phyloP scores from a whole-genome alignment of 2,329 filamentous ascomycete species.

The Aspergillus udagawae region DNA sequence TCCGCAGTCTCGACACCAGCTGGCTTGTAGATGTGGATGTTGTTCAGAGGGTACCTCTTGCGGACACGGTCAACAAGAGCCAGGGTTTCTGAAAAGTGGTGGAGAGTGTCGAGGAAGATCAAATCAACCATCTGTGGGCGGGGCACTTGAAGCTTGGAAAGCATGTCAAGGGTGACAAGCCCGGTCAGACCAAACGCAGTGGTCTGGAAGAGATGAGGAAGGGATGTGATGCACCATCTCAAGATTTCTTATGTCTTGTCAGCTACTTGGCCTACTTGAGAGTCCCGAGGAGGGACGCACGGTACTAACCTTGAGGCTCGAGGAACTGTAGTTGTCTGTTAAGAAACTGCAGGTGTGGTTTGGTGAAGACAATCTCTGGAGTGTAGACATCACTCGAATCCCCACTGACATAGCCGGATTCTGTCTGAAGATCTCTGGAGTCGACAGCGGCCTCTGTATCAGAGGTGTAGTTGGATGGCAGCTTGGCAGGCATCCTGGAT shows the following conservation, averaged over 20 bases:
- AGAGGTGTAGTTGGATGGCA: conserved; percentile 33
- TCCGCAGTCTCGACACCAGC: conserved; percentile 66
- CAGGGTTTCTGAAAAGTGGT: conserved; percentile 77
- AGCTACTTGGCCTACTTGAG: conserved; percentile 8
- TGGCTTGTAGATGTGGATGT: conserved; percentile 86
- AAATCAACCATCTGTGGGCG: conserved; percentile 48
- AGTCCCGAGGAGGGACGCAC: conserved; percentile 3
- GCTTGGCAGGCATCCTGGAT: conserved; percentile 37
- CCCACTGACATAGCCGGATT: conserved; percentile 72
- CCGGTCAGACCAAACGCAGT: conserved; percentile 80
- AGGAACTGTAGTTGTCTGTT: conserved; percentile 86
- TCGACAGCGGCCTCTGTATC: conserved; percentile 31
- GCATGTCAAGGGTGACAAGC: conserved; percentile 73
- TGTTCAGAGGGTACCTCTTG: conserved; percentile 70
- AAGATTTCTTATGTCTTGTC: conserved; percentile 64
- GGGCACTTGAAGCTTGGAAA: conserved; percentile 48
- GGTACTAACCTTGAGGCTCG: conserved; percentile 64
- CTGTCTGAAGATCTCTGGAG: conserved; percentile 63
- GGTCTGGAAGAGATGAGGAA: conserved; percentile 84
- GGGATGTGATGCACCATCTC: conserved; percentile 83
- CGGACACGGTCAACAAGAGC: conserved; percentile 70
- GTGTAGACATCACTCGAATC: conserved; percentile 60
- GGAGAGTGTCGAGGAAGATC: conserved; percentile 77
- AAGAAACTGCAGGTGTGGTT: conserved; percentile 81
- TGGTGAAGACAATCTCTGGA: conserved; percentile 79